A percentile compares a stretch with the other conserved stretches of the same genome.
phyloP scores from a whole-genome alignment of 2,329 filamentous ascomycete species.

The Apiospora kogelbergensis region DNA sequence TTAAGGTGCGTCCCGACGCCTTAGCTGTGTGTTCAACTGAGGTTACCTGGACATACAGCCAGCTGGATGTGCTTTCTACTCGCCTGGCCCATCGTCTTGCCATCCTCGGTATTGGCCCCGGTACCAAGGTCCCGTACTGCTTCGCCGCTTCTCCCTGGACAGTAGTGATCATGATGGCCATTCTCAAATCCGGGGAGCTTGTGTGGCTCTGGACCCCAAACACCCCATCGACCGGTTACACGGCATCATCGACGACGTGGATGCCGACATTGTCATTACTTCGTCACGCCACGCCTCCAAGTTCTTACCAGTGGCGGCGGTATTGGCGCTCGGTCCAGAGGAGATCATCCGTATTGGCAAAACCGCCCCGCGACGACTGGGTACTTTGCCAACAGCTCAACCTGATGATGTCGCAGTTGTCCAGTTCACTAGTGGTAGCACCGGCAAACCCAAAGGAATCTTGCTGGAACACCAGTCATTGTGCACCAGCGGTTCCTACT shows the following conservation, averaged over 20 bases:
- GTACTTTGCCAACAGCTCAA: not conserved
- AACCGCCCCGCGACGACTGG: not conserved
- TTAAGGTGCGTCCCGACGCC: not conserved
- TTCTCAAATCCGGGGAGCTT: slow-evolving; percentile 9
- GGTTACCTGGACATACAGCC: not conserved
- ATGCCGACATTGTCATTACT: slow-evolving; percentile 6
- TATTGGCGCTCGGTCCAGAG: slow-evolving; percentile 10
- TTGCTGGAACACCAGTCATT: not conserved
- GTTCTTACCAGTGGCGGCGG: slow-evolving; percentile 10
- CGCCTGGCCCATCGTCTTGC: not conserved
- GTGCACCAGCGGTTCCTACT: not conserved
- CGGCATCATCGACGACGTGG: not conserved
- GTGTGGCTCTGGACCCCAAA: slow-evolving; percentile 2
- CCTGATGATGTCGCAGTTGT: not conserved
- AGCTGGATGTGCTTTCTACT: not conserved
- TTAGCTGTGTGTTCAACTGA: slow-evolving; percentile 12
- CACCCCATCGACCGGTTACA: not conserved
- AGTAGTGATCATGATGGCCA: not conserved
- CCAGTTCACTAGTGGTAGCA: not conserved
- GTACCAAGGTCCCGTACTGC: not conserved
- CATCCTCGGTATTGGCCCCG: not conserved
- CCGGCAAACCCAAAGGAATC: not conserved
- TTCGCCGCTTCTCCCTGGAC: not conserved
- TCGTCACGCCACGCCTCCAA: slow-evolving; percentile 9
- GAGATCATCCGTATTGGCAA: slow-evolving; percentile 10